Evolutionary conservation across 2,329 filamentous ascomycete genomes (phyloP).

Genomic region (Pseudogymnoascus sp.): DNA sequence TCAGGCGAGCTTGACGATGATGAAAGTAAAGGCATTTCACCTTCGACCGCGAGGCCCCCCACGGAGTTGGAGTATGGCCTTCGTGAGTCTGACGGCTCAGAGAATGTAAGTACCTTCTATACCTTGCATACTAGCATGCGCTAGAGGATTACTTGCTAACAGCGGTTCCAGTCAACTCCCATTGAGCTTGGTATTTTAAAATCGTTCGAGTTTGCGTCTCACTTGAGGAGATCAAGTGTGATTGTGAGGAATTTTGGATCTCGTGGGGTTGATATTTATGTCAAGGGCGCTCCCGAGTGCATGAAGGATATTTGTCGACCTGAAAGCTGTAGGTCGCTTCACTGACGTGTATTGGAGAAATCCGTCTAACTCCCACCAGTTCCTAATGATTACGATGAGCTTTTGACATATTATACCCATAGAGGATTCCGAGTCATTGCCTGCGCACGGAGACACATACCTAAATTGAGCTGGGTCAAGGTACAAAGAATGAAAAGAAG

Average conservation of each 20-base stretch:
- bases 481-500: constrained; percentile 86
- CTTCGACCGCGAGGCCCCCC: constrained; percentile 84
- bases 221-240: constrained; percentile 86
- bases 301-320: constrained; percentile 88
- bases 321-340: constrained; percentile 58
- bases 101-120: constrained; percentile 24
- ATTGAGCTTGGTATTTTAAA: constrained; percentile 88
- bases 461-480: constrained; percentile 87
- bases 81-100: constrained; percentile 41
- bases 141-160: constrained; percentile 13
- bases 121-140: constrained; percentile 11
- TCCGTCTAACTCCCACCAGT: constrained; percentile 41
- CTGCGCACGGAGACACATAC: constrained; percentile 82
- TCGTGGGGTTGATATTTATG: constrained; percentile 78
- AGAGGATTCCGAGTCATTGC: constrained; percentile 95
- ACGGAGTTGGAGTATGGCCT: constrained; percentile 51
- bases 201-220: constrained; percentile 90
- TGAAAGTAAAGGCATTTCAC: constrained; percentile 68
- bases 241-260: constrained; percentile 84
- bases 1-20: constrained; percentile 62
- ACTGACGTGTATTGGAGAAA: constrained; percentile 8
- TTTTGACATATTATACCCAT: constrained; percentile 86
- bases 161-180: constrained; percentile 37
- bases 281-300: constrained; percentile 94
- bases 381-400: constrained; percentile 81